phyloP scores from a whole-genome alignment of 306 rosid species.

The Astragalus membranaceus region DNA sequence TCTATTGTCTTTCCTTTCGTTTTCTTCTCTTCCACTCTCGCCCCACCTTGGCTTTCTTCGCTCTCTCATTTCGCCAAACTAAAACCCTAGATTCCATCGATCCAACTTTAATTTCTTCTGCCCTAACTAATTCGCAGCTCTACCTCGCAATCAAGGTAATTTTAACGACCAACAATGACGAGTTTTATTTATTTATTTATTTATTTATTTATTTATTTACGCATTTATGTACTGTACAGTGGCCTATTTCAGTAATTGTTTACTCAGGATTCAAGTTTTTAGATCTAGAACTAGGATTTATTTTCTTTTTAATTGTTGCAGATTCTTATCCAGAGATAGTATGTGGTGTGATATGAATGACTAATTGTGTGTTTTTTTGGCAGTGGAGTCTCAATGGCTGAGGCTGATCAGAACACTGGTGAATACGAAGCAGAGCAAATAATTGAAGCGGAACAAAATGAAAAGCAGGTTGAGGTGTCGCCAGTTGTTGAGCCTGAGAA shows the following conservation, averaged over 20 bases:
- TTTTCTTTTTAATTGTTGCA: not conserved
- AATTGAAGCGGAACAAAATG: conserved; percentile 27
- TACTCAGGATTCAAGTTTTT: not conserved
- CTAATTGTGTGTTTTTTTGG: not conserved
- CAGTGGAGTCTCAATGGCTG: conserved; percentile 51
- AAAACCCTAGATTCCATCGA: conserved; percentile 19
- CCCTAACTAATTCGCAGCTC: not conserved
- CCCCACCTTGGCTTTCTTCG: too few species aligned
- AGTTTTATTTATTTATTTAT: not conserved
- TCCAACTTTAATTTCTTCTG: not conserved
- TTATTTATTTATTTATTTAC: not conserved
- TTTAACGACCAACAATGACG: not conserved
- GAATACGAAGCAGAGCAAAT: conserved; percentile 21
- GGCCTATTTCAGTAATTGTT: not conserved
- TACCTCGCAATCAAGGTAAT: conserved; percentile 28
- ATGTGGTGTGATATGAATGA: not conserved
- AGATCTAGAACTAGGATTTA: not conserved
- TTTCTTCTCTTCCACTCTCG: too few species aligned
- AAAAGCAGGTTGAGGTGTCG: conserved; percentile 38
- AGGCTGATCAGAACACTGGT: conserved; percentile 38
- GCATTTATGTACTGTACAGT: not conserved
- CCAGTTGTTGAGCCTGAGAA: conserved; percentile 44
- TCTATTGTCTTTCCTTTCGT: too few species aligned
- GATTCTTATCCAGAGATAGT: not conserved
- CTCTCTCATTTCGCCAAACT: not conserved